Conservation (phyloP, 805 yeast species). For the Sugiyamaella americana region DNA sequence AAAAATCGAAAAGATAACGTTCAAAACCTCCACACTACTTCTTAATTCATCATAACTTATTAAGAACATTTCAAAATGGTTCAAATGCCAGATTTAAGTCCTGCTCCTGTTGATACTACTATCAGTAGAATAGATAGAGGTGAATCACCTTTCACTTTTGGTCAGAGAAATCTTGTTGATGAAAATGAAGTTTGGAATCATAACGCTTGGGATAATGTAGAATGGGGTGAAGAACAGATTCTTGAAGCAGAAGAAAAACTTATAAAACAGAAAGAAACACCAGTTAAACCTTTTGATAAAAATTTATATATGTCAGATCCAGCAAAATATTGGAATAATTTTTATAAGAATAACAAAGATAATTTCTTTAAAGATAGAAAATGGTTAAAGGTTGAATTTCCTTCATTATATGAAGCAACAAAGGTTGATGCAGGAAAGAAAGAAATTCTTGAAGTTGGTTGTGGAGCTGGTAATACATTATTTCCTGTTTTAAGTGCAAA, state of each 20-base stretch:
- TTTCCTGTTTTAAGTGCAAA: conserved; percentile 84
- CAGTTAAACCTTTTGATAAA: conserved; percentile 86
- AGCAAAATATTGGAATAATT: conserved; percentile 90
- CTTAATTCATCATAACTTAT: too few species aligned
- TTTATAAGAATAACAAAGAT: conserved; percentile 83
- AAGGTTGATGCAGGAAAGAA: conserved; percentile 62
- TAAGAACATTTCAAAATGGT: too few species aligned
- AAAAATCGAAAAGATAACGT: too few species aligned
- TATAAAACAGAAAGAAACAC: conserved; percentile 65
- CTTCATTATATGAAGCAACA: conserved; percentile 73
- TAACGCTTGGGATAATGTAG: conserved; percentile 97
- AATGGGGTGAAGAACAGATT: conserved; percentile 91
- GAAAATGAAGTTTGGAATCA: conserved; percentile 78
- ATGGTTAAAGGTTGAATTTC: conserved; percentile 94
- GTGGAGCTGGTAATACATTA: conserved; percentile 97
- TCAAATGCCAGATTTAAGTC: neutral
- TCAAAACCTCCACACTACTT: too few species aligned
- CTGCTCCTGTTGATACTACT: neutral
- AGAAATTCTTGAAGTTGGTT: conserved; percentile 85
- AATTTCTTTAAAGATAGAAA: conserved; percentile 95
- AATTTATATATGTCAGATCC: conserved; percentile 73
- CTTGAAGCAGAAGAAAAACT: conserved; percentile 69
- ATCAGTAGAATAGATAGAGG: conserved; percentile 43
- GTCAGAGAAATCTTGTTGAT: conserved; percentile 68
- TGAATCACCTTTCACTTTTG: conserved; percentile 87